Percentiles rank a stretch among this genome's conserved stretches.
phyloP scores from a whole-genome alignment of 345 rosid genomes.

The Ceriops decandra region DNA sequence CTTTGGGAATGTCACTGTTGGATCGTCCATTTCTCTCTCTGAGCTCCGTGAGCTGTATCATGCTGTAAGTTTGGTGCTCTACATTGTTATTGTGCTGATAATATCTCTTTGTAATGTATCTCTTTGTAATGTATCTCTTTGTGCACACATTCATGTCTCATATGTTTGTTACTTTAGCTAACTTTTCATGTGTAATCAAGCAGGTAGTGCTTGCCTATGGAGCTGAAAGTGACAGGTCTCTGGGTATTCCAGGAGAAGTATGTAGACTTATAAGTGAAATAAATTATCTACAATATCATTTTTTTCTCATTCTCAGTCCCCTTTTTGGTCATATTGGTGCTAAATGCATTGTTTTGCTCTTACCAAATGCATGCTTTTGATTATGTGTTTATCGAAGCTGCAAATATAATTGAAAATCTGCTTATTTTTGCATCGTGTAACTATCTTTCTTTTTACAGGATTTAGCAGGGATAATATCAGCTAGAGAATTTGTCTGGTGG shows the following conservation, averaged over 20 bases:
- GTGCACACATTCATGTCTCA: not conserved
- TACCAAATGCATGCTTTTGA: not conserved
- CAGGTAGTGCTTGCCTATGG: slow-evolving; percentile 98
- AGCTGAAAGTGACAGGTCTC: slow-evolving; percentile 86
- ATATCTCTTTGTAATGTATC: not conserved
- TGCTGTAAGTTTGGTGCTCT: slow-evolving; percentile 40
- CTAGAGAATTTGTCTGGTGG: slow-evolving; percentile 99
- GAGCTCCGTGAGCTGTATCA: slow-evolving; percentile 84
- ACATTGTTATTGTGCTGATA: not conserved
- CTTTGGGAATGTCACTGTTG: slow-evolving; percentile 69
- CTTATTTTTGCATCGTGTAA: not conserved
- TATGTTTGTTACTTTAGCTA: slow-evolving; percentile 2
- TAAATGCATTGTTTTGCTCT: not conserved
- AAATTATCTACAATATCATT: not conserved
- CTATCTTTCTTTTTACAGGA: slow-evolving; percentile 35
- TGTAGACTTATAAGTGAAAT: slow-evolving; percentile 9
- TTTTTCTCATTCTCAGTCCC: not conserved
- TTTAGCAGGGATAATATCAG: slow-evolving; percentile 67
- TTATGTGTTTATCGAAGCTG: not conserved
- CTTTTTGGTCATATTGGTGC: slow-evolving; percentile 2
- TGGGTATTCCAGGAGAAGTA: slow-evolving; percentile 87
- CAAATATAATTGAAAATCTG: not conserved
- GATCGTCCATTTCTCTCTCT: slow-evolving; percentile 59
- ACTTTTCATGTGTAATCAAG: slow-evolving; percentile 12
- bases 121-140: not conserved